Base-by-base conservation (phyloP, 2,329 filamentous ascomycete species). In the Ophiocordyceps unilateralis region DNA sequence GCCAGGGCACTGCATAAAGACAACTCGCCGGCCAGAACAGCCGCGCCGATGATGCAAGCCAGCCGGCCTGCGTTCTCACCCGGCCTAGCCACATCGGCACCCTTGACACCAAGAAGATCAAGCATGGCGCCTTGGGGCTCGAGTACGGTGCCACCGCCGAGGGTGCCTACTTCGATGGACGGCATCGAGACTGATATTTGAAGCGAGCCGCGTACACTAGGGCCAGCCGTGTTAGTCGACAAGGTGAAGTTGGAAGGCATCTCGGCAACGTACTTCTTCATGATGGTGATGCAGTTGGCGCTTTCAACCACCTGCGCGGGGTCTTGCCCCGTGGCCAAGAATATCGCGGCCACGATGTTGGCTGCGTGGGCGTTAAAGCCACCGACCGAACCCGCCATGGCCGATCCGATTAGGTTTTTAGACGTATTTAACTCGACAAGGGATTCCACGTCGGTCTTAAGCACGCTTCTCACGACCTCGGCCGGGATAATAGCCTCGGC, bases 161-260 rank as follows among this genome's bases (percentile, higher is more conserved):
- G 83, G 3, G 91, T 98, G 57, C 91, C 91, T 41, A 96, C 91
- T 67, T 98, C 91, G 48, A 98, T 86, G 1, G 82, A 93, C 43
- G 91, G 91, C 91, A 98, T 98, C 19, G 87, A 94, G 37, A 98
- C 91, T 32, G 85, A 86, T 56, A 98, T 96, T 60, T 96, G 89
- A 44, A 98, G 83, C 57, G 84, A 81, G 45, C 88, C 89, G 50
- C 83, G 81, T 48, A 88, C 69, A 60, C 88, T 95, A 49, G 11
- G 30, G n/a, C 5, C 26, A 5, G 26, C 14, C 14, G 10, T 28
- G 24, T 26, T 26, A 26, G 24, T 26, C 14, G 19, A n/a, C n/a
- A n/a, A n/a, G n/a, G n/a, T n/a, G n/a, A n/a, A n/a, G n/a, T n/a
- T n/a, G n/a, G n/a, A n/a, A n/a, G n/a, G n/a, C n/a, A n/a, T n/a